Evolutionary conservation across 208 protist species (phyloP), one percentile per base, ranked within the genome.

Genomic region (Polymyxa betae): DNA sequence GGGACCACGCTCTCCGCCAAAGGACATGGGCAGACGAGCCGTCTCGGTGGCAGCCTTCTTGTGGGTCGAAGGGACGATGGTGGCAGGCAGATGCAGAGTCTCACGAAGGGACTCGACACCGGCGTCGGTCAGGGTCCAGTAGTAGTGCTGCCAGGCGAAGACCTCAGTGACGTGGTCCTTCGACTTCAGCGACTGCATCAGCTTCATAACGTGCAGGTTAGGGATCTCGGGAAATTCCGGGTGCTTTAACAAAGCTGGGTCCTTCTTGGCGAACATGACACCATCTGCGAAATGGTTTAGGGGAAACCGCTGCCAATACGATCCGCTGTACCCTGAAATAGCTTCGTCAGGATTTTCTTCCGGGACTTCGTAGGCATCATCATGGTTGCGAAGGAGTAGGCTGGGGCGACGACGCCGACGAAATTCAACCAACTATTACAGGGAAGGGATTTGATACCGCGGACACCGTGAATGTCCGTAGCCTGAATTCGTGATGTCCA

Each of bases 61-160:
- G 77, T 94, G 92, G 0, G 95, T 96, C 29, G 64, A 45, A 82
- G 95, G 95, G 1, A 96, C 92, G 77, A 96, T 93, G 45, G 93
- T 78, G n/a, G 93, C 91, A 77, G 94, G 93, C 38, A 96, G 40
- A 89, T 94, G 90, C 64, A 96, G 93, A 66, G 92, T 94, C 32
- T 94, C 90, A 68, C 95, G 93, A 38, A 96, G 91, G 82, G 94
- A 96, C 66, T 94, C 88, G 54, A 96, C 92, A 90, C 95, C 95
- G 46, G 92, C 93, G 88, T 94, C 91, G 78, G 93, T 96, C 44
- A 96, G 89, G 87, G 91, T 94, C 90, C 92, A 96, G 92, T 96
- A 96, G 78, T 94, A 94, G 38, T 88, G 91, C 78, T 93, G 91
- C 95, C 95, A 96, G 93, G 93, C 94, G 93, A 96, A 96, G 38